Conservation (phyloP, 1,284 basidiomycete species). For the Apiotrichum veenhuisii region DNA sequence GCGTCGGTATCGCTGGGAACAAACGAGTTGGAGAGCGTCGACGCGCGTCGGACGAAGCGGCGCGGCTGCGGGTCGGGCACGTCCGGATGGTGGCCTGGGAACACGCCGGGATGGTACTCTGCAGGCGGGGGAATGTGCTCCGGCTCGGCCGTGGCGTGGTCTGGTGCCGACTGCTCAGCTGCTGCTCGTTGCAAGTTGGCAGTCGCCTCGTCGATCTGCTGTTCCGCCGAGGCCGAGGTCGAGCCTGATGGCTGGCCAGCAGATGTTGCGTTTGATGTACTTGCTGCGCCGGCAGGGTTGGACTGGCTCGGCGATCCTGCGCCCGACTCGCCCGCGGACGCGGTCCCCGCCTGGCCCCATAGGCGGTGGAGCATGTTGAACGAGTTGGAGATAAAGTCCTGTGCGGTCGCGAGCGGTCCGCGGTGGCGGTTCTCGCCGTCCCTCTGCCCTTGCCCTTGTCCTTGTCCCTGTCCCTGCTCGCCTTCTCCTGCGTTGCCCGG, state of each 20-base stretch:
- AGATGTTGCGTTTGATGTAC: too few species aligned
- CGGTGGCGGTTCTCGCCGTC: neutral
- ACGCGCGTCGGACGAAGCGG: neutral
- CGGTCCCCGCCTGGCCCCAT: slow-evolving; percentile 34
- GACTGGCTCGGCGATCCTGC: too few species aligned
- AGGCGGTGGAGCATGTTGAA: slow-evolving; percentile 35
- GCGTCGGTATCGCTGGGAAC: neutral
- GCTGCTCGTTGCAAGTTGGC: neutral
- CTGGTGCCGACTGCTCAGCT: neutral
- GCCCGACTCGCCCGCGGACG: neutral
- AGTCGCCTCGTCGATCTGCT: neutral
- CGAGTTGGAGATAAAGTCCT: slow-evolving; percentile 29
- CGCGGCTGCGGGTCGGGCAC: neutral
- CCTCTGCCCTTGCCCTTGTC: neutral
- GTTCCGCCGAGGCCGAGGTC: neutral
- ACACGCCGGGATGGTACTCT: neutral
- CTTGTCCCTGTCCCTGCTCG: neutral
- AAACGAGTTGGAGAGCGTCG: slow-evolving; percentile 1
- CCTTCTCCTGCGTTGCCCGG: neutral
- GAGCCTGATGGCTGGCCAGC: too few species aligned
- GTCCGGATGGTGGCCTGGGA: neutral
- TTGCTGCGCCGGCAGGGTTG: too few species aligned
- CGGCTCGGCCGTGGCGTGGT: neutral
- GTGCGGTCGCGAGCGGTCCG: slow-evolving; percentile 4
- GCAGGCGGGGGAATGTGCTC: neutral